Percentiles rank a stretch among this genome's conserved stretches.
Evolutionary conservation across 352 stramenopile species (phyloP).

Genomic region (Phytophthora macrochlamydospora): DNA sequence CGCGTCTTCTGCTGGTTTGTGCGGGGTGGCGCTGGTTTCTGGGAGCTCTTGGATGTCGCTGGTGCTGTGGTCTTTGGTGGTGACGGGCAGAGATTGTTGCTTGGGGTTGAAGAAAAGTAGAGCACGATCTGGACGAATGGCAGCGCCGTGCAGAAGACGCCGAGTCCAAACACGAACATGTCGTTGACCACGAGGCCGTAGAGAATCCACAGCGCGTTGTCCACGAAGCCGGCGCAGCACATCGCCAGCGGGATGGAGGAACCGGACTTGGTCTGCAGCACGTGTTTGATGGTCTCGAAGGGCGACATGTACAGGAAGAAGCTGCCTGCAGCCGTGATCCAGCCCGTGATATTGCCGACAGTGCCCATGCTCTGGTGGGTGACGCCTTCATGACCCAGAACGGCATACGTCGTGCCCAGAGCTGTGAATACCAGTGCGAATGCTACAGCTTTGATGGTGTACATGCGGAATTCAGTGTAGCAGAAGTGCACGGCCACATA

Average conservation of each 20-base stretch:
- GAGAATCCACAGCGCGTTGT: constrained; percentile 41
- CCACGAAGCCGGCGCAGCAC: constrained; percentile 31
- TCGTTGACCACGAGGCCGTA: constrained; percentile 38
- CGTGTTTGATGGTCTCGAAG: constrained; percentile 36
- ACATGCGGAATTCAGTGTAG: constrained; percentile 17
- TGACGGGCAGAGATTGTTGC: background rate
- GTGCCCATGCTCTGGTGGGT: constrained; percentile 23
- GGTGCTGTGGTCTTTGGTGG: background rate
- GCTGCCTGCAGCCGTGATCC: constrained; percentile 33
- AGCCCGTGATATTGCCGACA: constrained; percentile 22
- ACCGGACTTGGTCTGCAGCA: constrained; percentile 26
- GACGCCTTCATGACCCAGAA: constrained; percentile 34
- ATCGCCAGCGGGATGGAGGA: constrained; percentile 45
- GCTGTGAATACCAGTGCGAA: constrained; percentile 24
- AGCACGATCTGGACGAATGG: constrained; percentile 43
- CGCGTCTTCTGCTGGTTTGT: background rate
- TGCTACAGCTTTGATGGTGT: constrained; percentile 25
- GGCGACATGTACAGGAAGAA: constrained; percentile 33
- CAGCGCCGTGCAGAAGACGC: constrained; percentile 36
- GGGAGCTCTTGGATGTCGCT: constrained; percentile 5
- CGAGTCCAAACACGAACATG: constrained; percentile 44
- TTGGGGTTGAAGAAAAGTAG: constrained; percentile 38
- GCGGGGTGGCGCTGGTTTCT: constrained; percentile 3
- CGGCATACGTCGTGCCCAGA: constrained; percentile 29
- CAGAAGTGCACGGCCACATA: constrained; percentile 31